Evolutionary conservation across 441 rosid genomes (phyloP).

Genomic region (Breynia disticha): DNA sequence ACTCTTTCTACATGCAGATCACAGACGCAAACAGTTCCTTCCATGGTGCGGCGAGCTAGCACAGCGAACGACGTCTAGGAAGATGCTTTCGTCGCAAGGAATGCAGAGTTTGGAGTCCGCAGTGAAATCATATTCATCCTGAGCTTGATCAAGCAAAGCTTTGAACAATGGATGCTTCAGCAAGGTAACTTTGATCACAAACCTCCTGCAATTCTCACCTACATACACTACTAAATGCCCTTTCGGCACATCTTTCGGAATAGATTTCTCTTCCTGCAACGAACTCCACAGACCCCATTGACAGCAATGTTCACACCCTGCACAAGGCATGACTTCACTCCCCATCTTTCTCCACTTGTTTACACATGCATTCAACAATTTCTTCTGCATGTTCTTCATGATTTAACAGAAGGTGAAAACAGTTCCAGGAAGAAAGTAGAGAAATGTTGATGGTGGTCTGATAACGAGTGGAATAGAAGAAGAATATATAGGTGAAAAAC

Average conservation of each 20-base stretch:
- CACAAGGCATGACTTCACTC: conserved; percentile 35
- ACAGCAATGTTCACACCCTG: conserved; percentile 45
- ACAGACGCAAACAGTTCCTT: conserved; percentile 26
- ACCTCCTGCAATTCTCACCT: conserved; percentile 59
- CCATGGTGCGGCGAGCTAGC: conserved; percentile 35
- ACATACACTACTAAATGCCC: conserved; percentile 86
- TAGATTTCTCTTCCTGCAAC: conserved; percentile 32
- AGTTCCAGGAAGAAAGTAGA: not conserved
- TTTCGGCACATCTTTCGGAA: conserved; percentile 83
- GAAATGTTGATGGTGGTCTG: not conserved
- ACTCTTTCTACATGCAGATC: not conserved
- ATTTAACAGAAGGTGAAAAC: not conserved
- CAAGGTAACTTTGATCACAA: conserved; percentile 54
- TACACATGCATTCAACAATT: conserved; percentile 30
- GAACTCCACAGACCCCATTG: conserved; percentile 40
- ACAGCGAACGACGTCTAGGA: conserved; percentile 57
- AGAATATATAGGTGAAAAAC: conserved; percentile 30
- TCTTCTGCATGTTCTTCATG: conserved; percentile 29
- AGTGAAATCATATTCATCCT: conserved; percentile 59
- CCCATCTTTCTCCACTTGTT: conserved; percentile 55
- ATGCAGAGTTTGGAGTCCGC: conserved; percentile 63
- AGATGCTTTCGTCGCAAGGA: conserved; percentile 73
- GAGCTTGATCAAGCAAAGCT: conserved; percentile 74
- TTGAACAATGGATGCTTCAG: conserved; percentile 73
- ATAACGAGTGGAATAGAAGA: conserved; percentile 3